Evolutionary conservation across 2,329 filamentous ascomycete genomes (phyloP), one percentile per base, ranked within the genome.

Genomic region (Xylaria arbuscula): DNA sequence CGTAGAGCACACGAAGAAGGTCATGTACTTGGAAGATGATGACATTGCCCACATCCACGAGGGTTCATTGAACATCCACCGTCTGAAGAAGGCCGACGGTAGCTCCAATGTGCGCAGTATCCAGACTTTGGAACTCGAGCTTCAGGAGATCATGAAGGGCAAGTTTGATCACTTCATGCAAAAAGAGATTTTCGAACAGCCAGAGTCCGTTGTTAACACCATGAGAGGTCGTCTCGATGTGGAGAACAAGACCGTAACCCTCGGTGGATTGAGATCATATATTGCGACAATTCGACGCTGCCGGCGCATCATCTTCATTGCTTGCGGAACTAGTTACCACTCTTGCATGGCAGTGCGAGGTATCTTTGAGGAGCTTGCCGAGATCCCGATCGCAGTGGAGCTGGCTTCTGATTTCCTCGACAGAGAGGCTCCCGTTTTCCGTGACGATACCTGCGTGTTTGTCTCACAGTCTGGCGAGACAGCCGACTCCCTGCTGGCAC

Each of bases 81-180:
- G 96, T 80, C 88, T 98, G 76, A 94, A 93, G 84, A 98, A 98
- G 90, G 92, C 94, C 76, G 95, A 98, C 80, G 95, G 95, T 75
- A 94, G 92, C 79, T 97, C 93, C 83, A 98, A 98, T 80, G 94
- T 98, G 76, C 94, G 96, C 81, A 93, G 93, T 77, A 99, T 99
- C 81, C 96, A 99, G 88, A 99, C 96, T 64, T 89, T 99, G 65
- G 96, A 99, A 87, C 92, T 99, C 59, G 94, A 99, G 87, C 91
- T 99, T 73, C 96, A 99, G 86, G 94, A 99, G 87, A 99, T 99
- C 84, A 99, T 99, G 96, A 99, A 99, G 91, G 96, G 96, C 83
- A 97, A 96, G 81, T 99, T 98, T 83, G 96, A 99, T 82, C 96
- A 99, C 86, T 99, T 98, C 88, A 99, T 99, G 96, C 96, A 99